These are phyloP conservation scores for Phytophthora podocarpi DNA, from an alignment of 352 stramenopile genomes.

Conservation along the genomic window DNA sequence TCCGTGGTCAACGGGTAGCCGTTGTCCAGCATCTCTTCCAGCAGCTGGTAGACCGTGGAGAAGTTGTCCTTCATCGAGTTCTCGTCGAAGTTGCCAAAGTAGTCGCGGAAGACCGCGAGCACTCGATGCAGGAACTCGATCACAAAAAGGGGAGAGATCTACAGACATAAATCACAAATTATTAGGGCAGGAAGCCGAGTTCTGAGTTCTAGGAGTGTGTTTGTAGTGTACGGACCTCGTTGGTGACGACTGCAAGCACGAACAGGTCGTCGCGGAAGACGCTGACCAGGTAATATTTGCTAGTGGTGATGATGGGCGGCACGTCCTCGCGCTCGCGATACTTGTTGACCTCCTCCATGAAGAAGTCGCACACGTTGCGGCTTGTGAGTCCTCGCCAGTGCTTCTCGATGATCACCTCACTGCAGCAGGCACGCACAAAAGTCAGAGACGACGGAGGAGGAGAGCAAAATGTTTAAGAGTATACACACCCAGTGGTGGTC, in stretches of 20 bases:
- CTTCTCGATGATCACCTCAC: slow-evolving; percentile 98
- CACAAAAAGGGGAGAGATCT: slow-evolving; percentile 89
- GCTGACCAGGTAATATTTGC: slow-evolving; percentile 92
- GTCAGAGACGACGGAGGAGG: slow-evolving; percentile 10
- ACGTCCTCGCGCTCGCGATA: slow-evolving; percentile 88
- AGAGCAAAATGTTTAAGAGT: not conserved
- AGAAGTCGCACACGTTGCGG: slow-evolving; percentile 97
- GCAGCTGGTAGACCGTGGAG: slow-evolving; percentile 95
- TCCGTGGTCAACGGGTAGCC: slow-evolving; percentile 97
- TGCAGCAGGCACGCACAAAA: slow-evolving; percentile 31
- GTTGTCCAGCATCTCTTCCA: slow-evolving; percentile 98
- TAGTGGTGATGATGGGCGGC: slow-evolving; percentile 86
- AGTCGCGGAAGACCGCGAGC: slow-evolving; percentile 96
- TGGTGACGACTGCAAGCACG: slow-evolving; percentile 94
- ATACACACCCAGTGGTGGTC: slow-evolving; percentile 87
- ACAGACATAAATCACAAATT: slow-evolving; percentile 8
- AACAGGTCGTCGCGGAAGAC: slow-evolving; percentile 95
- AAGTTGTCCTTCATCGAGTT: slow-evolving; percentile 99
- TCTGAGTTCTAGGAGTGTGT: not conserved
- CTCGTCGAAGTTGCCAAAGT: slow-evolving; percentile 97
- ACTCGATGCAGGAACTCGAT: slow-evolving; percentile 98
- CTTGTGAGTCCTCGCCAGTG: slow-evolving; percentile 96
- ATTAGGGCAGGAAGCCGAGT: not conserved
- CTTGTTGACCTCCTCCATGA: slow-evolving; percentile 97
- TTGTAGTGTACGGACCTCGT: slow-evolving; percentile 79